These are phyloP conservation scores for Penicillium subrubescens DNA, from an alignment of 495 filamentous ascomycete species.

Conservation along the genomic window DNA sequence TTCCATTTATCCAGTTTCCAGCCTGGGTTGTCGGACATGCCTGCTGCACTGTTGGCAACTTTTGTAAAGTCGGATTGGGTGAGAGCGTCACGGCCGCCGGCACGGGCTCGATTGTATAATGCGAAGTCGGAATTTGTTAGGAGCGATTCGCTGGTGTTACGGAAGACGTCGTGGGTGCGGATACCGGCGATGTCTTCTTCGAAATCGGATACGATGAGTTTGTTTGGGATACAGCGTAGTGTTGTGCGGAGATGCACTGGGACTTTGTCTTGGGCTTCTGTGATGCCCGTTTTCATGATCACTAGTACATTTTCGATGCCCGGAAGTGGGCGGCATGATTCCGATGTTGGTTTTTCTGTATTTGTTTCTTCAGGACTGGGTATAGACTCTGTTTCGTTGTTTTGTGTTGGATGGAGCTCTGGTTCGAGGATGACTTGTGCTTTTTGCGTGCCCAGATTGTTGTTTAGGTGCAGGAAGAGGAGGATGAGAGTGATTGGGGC, in stretches of 20 bases:
- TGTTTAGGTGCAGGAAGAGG: conserved; percentile 23
- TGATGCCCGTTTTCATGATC: conserved; percentile 52
- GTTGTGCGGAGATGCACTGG: conserved; percentile 49
- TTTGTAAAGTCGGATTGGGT: conserved; percentile 27
- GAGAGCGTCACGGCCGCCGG: conserved; percentile 37
- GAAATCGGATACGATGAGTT: conserved; percentile 52
- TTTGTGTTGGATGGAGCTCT: neutral
- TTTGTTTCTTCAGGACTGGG: neutral
- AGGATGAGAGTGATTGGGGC: conserved; percentile 16
- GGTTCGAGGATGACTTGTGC: conserved; percentile 14
- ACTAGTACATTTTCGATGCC: conserved; percentile 45
- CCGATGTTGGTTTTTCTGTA: neutral
- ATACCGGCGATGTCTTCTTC: conserved; percentile 46
- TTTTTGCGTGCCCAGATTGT: conserved; percentile 9
- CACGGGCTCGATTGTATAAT: conserved; percentile 43
- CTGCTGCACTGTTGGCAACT: conserved; percentile 36
- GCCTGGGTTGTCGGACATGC: conserved; percentile 47
- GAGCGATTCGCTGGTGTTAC: conserved; percentile 32
- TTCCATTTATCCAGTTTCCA: conserved; percentile 75
- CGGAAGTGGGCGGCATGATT: conserved; percentile 31
- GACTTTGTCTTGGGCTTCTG: conserved; percentile 46
- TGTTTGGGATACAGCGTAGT: conserved; percentile 48
- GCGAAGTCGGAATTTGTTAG: conserved; percentile 45
- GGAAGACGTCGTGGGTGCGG: conserved; percentile 48
- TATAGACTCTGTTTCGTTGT: conserved; percentile 1